Evolutionary conservation across 2,329 filamentous ascomycete species (phyloP).

Genomic region (Cladobotryum mycophilum): DNA sequence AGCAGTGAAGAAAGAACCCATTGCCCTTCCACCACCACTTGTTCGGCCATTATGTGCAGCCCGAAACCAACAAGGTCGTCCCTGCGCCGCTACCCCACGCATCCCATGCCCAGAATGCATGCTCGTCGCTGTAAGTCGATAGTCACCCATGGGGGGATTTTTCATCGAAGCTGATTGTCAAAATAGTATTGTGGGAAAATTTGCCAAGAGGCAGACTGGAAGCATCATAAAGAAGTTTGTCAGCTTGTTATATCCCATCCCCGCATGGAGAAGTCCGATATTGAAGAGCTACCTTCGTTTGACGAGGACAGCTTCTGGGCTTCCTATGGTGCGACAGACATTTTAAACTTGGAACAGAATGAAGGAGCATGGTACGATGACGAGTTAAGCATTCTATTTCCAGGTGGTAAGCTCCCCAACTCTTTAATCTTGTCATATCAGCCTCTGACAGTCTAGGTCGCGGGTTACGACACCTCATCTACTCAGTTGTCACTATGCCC

Average conservation of each 20-base stretch:
- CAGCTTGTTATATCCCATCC: not conserved
- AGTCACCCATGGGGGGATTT: not conserved
- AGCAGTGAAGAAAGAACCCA: too few relatives aligned
- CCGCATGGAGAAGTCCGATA: not conserved
- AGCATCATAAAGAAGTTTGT: constrained; percentile 10
- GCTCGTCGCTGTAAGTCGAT: constrained; percentile 15
- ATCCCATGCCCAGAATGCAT: constrained; percentile 16
- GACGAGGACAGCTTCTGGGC: constrained; percentile 11
- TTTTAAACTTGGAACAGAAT: constrained; percentile 21
- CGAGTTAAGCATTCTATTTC: constrained; percentile 11
- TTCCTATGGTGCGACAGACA: constrained; percentile 18
- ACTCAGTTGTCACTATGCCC: constrained; percentile 18
- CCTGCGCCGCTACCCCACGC: constrained; percentile 6
- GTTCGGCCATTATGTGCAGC: constrained; percentile 11
- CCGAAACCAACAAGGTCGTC: not conserved
- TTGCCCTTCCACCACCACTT: too few relatives aligned
- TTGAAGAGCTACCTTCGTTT: not conserved
- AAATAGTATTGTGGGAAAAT: constrained; percentile 18
- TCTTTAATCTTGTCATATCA: too few relatives aligned
- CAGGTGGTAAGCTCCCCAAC: too few relatives aligned
- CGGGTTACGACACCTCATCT: constrained; percentile 20
- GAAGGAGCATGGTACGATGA: constrained; percentile 20
- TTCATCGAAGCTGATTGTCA: not conserved
- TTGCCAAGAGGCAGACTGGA: constrained; percentile 14
- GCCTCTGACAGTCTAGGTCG: constrained; percentile 11